Base-by-base conservation (phyloP, 2,329 filamentous ascomycete genomes). In the Colletotrichum costaricense region DNA sequence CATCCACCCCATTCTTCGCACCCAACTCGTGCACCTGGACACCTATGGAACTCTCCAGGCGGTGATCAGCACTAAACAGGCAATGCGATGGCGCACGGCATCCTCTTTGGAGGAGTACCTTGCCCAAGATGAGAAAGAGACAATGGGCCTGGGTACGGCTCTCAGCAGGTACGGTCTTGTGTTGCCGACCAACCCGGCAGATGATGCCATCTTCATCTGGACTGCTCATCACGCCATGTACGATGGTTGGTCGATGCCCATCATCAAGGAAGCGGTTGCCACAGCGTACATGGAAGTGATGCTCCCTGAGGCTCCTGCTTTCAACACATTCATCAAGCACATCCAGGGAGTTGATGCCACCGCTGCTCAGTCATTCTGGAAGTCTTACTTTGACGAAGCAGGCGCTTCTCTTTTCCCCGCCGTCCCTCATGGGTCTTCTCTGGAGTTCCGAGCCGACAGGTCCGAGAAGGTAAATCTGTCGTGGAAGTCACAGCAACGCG, bases 51-150 rank as follows among this genome's bases (percentile, higher is more conserved):
- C 52, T 24, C 52, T 55, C 6, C 52, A 55, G 52, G 52, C 52
- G 22, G 24, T 55, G 14, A 24, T 55, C 52, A 55, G 22, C 14
- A 55, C 52, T 5, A 24, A 86, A 86, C 56, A 77, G 84, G 14
- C 79, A 79, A 5, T 78, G 80, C 38, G 74, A 77, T 35, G 78
- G 77, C 4, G 67, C 80, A 55, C 22, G 11, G 52, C 52, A 0
- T 28, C 52, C n/a, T 24, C 24, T 55, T 22, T 55, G 12, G 5
- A 24, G 22, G 52, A 55, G 52, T 55, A 55, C 14, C 22, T 55
- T 55, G 52, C 52, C 9, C 52, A 26, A 11, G 52, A 55, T 7
- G 52, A 12, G 69, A 55, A 55, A 26, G 52, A 55, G 52, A 28
- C 24, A 3, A 55, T 55, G 52, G 52, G 52, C 6, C 11, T 55